A percentile compares a stretch with the other conserved stretches of the same genome.
phyloP scores from a whole-genome alignment of 352 stramenopile genomes.

The Pythium phragmiticola region DNA sequence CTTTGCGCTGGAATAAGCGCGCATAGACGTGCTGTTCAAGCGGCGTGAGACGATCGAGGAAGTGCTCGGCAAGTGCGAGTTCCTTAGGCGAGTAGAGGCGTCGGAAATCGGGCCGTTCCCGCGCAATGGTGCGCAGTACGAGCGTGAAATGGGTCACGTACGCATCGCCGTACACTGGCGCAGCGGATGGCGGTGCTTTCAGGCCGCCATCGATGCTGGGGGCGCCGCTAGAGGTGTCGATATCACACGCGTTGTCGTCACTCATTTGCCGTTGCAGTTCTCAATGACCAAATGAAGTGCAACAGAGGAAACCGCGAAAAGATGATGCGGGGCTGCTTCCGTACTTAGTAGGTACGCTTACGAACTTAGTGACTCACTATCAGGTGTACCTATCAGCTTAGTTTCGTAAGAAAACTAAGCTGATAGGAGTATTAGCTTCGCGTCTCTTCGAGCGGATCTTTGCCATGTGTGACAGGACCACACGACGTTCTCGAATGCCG shows the following conservation, averaged over 20 bases:
- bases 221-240: background rate
- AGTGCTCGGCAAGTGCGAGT: constrained; percentile 37
- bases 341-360: constrained; percentile 4
- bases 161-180: constrained; percentile 44
- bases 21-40: constrained; percentile 71
- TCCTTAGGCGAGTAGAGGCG: constrained; percentile 50
- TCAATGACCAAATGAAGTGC: background rate
- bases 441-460: constrained; percentile 7
- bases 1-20: constrained; percentile 74
- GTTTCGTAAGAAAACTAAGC: background rate
- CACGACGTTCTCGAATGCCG: background rate
- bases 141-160: constrained; percentile 65
- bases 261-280: constrained; percentile 4
- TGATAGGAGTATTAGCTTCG: constrained; percentile 14
- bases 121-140: constrained; percentile 46
- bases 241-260: background rate
- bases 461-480: background rate
- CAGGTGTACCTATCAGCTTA: no score
- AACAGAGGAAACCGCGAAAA: background rate
- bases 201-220: background rate
- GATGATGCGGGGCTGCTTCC: constrained; percentile 3
- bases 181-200: background rate
- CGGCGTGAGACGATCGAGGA: constrained; percentile 45
- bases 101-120: constrained; percentile 46
- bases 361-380: constrained; percentile 16